These are phyloP conservation scores for Mycena citricolor DNA, from an alignment of 1,284 basidiomycete species.

Conservation along the genomic window DNA sequence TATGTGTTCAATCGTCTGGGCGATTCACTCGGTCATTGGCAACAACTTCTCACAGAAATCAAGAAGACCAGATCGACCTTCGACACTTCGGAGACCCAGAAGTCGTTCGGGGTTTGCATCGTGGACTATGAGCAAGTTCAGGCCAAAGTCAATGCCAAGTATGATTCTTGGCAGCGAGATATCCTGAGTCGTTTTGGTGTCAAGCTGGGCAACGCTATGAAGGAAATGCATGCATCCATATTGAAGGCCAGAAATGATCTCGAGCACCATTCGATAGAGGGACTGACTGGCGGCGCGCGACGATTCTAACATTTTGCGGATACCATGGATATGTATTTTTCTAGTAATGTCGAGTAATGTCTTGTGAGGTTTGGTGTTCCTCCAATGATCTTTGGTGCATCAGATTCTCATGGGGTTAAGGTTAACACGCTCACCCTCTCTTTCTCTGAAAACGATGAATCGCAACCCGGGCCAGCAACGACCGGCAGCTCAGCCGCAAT, in stretches of 20 bases:
- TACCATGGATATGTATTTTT: slow-evolving; percentile 19
- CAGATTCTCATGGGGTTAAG: no score
- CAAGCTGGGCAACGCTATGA: slow-evolving; percentile 92
- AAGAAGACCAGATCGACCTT: slow-evolving; percentile 95
- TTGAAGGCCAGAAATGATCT: slow-evolving; percentile 92
- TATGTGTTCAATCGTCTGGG: slow-evolving; percentile 94
- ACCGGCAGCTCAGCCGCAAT: slow-evolving; percentile 16
- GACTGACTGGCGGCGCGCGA: slow-evolving; percentile 38
- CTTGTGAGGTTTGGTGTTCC: no score
- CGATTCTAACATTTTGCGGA: slow-evolving; percentile 11
- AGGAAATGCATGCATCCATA: slow-evolving; percentile 92
- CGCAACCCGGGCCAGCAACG: slow-evolving; percentile 17
- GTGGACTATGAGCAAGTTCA: slow-evolving; percentile 99
- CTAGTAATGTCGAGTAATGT: no score
- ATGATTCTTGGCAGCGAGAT: slow-evolving; percentile 97
- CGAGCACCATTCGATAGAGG: slow-evolving; percentile 81
- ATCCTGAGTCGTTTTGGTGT: slow-evolving; percentile 89
- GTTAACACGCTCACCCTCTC: no score
- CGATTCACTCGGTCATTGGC: slow-evolving; percentile 91
- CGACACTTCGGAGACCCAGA: slow-evolving; percentile 93
- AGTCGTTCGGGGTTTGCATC: slow-evolving; percentile 88
- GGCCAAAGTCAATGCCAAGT: slow-evolving; percentile 95
- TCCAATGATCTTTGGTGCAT: no score
- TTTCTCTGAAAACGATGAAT: slow-evolving; percentile 15
- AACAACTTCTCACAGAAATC: slow-evolving; percentile 93